Evolutionary conservation across 2,329 filamentous ascomycete genomes (phyloP).

Genomic region (Lasiodiplodia citricola): DNA sequence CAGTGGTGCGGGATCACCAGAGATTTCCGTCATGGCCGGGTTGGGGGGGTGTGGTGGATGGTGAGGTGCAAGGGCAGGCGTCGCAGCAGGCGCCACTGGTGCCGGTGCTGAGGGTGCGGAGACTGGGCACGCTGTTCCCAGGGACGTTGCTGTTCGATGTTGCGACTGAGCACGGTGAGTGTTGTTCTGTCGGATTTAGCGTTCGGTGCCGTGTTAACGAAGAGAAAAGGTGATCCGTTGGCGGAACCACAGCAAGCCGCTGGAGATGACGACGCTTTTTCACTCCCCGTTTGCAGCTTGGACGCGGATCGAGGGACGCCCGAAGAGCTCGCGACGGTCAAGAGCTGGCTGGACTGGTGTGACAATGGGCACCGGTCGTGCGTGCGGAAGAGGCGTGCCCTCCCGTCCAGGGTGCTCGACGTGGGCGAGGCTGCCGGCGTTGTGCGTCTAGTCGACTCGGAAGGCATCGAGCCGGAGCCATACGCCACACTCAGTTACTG

Average conservation of each 20-base stretch:
- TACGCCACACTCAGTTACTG: conserved; percentile 21
- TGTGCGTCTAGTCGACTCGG: neutral
- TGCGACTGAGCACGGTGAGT: conserved; percentile 20
- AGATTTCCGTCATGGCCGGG: conserved; percentile 1
- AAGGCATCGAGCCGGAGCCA: neutral
- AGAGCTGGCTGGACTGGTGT: conserved; percentile 21
- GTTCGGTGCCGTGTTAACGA: neutral
- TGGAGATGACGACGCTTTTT: neutral
- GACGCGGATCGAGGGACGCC: conserved; percentile 13
- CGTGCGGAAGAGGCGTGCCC: neutral
- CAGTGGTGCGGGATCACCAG: neutral
- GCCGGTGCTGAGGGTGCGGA: conserved; percentile 8
- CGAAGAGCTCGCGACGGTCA: conserved; percentile 1
- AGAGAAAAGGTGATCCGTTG: conserved; percentile 13
- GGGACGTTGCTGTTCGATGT: conserved; percentile 21
- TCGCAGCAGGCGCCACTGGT: neutral
- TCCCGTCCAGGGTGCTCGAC: conserved; percentile 22
- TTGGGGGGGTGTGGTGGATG: neutral
- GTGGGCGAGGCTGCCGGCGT: neutral
- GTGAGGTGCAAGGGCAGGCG: neutral
- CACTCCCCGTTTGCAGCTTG: conserved; percentile 2
- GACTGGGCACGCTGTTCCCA: conserved; percentile 14
- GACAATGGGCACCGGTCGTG: conserved; percentile 9
- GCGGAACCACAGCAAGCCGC: neutral
- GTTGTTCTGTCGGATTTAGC: neutral